A percentile compares a stretch with the other conserved stretches of the same genome.
Evolutionary conservation across 139 green algal genomes (phyloP).

Genomic region (Chlorella sp.): DNA sequence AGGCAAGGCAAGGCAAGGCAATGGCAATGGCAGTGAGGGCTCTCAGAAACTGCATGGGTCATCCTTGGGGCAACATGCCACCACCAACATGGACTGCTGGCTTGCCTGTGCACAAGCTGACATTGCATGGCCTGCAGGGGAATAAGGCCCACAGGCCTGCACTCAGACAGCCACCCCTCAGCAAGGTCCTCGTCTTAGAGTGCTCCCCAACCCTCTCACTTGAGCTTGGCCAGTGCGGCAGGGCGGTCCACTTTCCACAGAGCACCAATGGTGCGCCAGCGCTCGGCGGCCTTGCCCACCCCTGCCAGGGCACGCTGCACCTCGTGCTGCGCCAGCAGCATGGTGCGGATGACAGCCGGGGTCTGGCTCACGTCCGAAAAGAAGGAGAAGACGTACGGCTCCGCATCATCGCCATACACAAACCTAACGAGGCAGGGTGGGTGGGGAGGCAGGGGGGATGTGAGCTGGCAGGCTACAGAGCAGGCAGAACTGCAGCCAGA

Average conservation of each 20-base stretch:
- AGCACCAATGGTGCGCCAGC: constrained; percentile 75
- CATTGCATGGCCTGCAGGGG: too few relatives aligned
- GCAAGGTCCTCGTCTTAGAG: not conserved
- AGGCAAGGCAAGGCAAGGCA: not conserved
- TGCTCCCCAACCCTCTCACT: constrained; percentile 5
- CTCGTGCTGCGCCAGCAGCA: constrained; percentile 77
- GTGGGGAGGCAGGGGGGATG: not conserved
- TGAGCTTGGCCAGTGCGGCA: constrained; percentile 86
- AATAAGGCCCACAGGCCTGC: too few relatives aligned
- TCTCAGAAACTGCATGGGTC: not conserved
- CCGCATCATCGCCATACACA: constrained; percentile 60
- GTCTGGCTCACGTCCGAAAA: constrained; percentile 81
- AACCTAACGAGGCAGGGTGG: not conserved
- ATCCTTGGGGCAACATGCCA: not conserved
- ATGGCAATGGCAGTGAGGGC: not conserved
- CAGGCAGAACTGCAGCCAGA: not conserved
- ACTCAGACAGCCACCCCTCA: not conserved
- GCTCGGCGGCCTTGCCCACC: constrained; percentile 63
- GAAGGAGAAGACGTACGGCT: constrained; percentile 86
- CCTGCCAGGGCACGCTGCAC: not conserved
- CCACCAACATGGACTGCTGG: too few relatives aligned
- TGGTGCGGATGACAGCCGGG: constrained; percentile 55
- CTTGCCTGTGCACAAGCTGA: not conserved
- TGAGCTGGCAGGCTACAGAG: not conserved
- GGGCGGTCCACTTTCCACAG: constrained; percentile 90